Percentiles rank a stretch among this genome's conserved stretches.
Conservation (phyloP, 2,329 filamentous ascomycete genomes). For the Ceratocystis smalleyi region DNA sequence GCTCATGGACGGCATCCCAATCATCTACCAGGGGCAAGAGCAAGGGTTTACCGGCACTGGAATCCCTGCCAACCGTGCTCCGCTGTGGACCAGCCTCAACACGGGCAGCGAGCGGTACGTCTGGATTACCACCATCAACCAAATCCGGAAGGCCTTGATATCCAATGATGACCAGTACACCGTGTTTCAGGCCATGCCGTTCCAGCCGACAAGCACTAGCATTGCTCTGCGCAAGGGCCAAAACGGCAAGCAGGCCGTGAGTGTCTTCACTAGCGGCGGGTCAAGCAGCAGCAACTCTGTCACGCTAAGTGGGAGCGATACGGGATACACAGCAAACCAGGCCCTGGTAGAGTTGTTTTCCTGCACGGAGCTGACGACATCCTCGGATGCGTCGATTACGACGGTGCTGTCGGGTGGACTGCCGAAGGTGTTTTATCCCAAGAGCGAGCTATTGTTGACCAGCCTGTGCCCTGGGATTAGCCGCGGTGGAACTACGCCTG, state of each 20-base stretch:
- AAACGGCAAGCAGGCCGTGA: conserved; percentile 16
- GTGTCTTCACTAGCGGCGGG: conserved; percentile 16
- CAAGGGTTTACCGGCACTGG: conserved; percentile 39
- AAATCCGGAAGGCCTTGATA: conserved; percentile 14
- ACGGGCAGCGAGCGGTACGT: conserved; percentile 14
- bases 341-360: conserved; percentile 16
- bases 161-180: conserved; percentile 13
- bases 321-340: conserved; percentile 15
- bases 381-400: conserved; percentile 15
- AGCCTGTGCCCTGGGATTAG: conserved; percentile 11
- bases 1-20: conserved; percentile 36
- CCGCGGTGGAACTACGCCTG: background rate
- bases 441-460: conserved; percentile 11
- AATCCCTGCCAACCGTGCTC: conserved; percentile 25
- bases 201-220: conserved; percentile 14
- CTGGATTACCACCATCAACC: conserved; percentile 16
- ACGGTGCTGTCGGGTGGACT: conserved; percentile 14
- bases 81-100: conserved; percentile 16
- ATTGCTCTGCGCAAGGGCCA: conserved; percentile 16
- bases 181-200: conserved; percentile 16
- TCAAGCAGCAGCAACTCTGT: conserved; percentile 15
- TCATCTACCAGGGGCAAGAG: conserved; percentile 46
- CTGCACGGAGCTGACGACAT: conserved; percentile 13
- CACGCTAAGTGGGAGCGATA: conserved; percentile 13
- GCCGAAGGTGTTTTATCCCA: conserved; percentile 17